phyloP scores from a whole-genome alignment of 2,329 filamentous ascomycete species.

The Phyllosticta citriasiana region DNA sequence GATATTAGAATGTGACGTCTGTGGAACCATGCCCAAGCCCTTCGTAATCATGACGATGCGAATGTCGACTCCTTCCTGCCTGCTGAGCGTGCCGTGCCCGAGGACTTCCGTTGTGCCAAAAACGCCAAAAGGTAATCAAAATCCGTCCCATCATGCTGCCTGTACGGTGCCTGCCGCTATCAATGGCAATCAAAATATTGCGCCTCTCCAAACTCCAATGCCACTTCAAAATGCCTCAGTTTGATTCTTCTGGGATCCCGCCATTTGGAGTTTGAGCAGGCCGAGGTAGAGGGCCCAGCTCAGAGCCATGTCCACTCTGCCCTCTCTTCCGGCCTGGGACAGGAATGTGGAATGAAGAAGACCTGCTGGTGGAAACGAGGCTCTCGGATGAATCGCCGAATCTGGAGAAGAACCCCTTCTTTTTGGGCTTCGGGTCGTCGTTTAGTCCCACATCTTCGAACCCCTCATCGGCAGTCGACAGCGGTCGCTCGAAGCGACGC shows the following conservation, averaged over 20 bases:
- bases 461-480: conserved; percentile 60
- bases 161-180: not conserved
- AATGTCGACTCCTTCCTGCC: conserved; percentile 6
- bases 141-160: not conserved
- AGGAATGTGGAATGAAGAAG: conserved; percentile 49
- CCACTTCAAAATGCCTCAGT: not conserved
- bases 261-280: conserved; percentile 13
- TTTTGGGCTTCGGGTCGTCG: conserved; percentile 61
- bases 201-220: not conserved
- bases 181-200: not conserved
- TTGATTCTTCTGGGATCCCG: conserved; percentile 14
- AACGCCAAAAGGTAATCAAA: conserved; percentile 8
- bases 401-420: conserved; percentile 69
- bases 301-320: conserved; percentile 59
- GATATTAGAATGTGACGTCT: not conserved
- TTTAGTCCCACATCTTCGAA: conserved; percentile 88
- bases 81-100: not conserved
- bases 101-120: not conserved
- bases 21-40: not conserved
- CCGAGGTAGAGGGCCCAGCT: conserved; percentile 55
- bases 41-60: conserved; percentile 3
- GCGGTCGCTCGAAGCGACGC: conserved; percentile 48
- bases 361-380: conserved; percentile 21
- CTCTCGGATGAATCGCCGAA: conserved; percentile 52
- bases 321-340: conserved; percentile 63